phyloP scores from a whole-genome alignment of 305 asterid genomes.

The Ajuga reptans region DNA sequence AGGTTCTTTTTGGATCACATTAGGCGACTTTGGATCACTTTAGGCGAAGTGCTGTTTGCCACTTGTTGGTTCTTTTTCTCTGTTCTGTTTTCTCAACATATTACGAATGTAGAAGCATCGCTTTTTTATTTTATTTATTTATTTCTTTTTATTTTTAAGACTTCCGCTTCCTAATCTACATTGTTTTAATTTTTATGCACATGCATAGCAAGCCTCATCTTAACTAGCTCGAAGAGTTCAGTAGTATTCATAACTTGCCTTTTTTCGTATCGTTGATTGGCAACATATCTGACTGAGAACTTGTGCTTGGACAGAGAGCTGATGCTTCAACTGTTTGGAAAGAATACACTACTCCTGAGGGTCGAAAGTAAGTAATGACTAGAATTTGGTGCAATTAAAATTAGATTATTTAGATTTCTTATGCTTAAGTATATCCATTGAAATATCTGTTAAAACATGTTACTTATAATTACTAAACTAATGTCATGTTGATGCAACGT shows the following conservation, averaged over 20 bases:
- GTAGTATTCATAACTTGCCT: not conserved
- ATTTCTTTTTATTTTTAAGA: not conserved
- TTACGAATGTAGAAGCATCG: not conserved
- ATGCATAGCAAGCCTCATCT: not conserved
- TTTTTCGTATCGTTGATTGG: slow-evolving; percentile 8
- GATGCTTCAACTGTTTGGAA: slow-evolving; percentile 97
- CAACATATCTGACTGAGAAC: not conserved
- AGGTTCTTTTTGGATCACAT: not conserved
- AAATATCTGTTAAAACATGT: not conserved
- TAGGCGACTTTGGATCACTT: not conserved
- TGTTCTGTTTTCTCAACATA: not conserved
- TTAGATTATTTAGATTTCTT: not conserved
- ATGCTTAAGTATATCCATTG: not conserved
- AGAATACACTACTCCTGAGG: slow-evolving; percentile 93
- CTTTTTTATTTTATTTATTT: not conserved
- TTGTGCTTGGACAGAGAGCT: slow-evolving; percentile 67
- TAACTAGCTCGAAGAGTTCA: not conserved
- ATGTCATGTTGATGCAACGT: slow-evolving; percentile 15
- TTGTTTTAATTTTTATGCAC: not conserved
- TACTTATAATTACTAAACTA: not conserved
- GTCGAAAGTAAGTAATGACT: slow-evolving; percentile 68
- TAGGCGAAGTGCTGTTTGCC: not conserved
- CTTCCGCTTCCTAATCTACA: not conserved
- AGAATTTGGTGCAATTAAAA: not conserved
- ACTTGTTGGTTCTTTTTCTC: slow-evolving; percentile 14